Percentiles rank a stretch among this genome's conserved stretches.
Evolutionary conservation across 805 yeast genomes (phyloP).

Genomic region (Nakazawaea anatomiae): DNA sequence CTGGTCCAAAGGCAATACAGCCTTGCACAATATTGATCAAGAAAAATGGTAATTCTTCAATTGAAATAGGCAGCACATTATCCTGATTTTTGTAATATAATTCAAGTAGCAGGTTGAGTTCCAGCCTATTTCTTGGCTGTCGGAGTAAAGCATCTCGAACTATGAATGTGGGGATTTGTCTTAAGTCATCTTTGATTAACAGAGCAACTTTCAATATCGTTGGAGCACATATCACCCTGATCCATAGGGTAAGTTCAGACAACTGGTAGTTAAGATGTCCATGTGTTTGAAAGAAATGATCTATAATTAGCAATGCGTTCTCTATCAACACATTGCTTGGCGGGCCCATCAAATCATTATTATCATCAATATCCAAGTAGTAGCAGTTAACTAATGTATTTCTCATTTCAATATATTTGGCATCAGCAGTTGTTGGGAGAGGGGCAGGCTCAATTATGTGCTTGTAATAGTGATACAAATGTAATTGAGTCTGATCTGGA

Average conservation of each 20-base stretch:
- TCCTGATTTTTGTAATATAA: not conserved
- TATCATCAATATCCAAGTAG: not conserved
- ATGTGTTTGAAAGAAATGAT: not conserved
- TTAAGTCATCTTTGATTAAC: not conserved
- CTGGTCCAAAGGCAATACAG: constrained; percentile 1
- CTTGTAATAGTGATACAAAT: not conserved
- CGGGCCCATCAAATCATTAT: not conserved
- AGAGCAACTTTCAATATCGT: not conserved
- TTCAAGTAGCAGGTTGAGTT: not conserved
- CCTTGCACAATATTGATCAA: constrained; percentile 5
- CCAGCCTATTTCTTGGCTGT: constrained; percentile 3
- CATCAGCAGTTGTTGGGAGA: too few species aligned
- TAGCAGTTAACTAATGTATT: not conserved
- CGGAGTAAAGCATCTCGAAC: constrained; percentile 1
- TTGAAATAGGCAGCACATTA: not conserved
- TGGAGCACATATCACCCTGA: not conserved
- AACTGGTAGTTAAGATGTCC: not conserved
- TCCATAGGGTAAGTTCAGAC: not conserved
- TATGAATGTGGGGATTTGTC: not conserved
- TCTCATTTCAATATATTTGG: not conserved
- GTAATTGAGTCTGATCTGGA: not conserved
- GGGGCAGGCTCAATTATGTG: not conserved
- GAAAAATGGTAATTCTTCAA: not conserved
- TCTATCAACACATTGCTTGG: not conserved
- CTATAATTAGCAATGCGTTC: not conserved